Evolutionary conservation across 345 rosid species (phyloP).

Genomic region (Melaleuca alternifolia): DNA sequence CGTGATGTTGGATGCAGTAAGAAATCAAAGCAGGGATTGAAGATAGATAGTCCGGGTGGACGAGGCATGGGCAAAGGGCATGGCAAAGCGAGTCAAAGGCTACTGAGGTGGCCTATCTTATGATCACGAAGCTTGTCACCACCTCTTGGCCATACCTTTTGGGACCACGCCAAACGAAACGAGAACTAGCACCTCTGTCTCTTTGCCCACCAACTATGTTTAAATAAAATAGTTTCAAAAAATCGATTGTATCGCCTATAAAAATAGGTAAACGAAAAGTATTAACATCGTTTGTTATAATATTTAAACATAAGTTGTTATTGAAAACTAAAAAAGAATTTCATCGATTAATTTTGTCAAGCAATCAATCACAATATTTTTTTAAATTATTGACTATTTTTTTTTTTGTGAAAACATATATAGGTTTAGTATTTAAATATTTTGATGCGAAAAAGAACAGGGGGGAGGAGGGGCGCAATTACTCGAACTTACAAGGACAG

Average conservation of each 20-base stretch:
- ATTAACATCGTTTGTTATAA: too few species aligned
- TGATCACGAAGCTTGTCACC: background rate
- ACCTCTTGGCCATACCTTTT: background rate
- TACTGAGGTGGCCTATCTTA: background rate
- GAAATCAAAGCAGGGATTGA: background rate
- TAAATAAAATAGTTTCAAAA: too few species aligned
- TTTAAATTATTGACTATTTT: too few species aligned
- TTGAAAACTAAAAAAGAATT: too few species aligned
- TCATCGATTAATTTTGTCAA: too few species aligned
- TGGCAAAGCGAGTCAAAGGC: background rate
- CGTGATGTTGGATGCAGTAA: background rate
- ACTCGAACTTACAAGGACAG: background rate
- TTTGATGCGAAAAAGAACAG: background rate
- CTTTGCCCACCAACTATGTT: background rate
- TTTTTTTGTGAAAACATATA: too few species aligned
- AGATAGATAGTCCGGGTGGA: background rate
- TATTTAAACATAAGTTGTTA: too few species aligned
- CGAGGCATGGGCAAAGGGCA: rapidly evolving
- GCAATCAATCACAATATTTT: too few species aligned
- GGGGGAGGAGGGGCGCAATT: background rate
- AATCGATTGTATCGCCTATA: too few species aligned
- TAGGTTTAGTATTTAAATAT: background rate
- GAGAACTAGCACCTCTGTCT: background rate
- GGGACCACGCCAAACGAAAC: background rate
- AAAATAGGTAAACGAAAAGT: too few species aligned